A percentile compares a stretch with the other conserved stretches of the same genome.
Evolutionary conservation across 2,329 filamentous ascomycete species (phyloP).

Genomic region (Trichoderma polysporum): DNA sequence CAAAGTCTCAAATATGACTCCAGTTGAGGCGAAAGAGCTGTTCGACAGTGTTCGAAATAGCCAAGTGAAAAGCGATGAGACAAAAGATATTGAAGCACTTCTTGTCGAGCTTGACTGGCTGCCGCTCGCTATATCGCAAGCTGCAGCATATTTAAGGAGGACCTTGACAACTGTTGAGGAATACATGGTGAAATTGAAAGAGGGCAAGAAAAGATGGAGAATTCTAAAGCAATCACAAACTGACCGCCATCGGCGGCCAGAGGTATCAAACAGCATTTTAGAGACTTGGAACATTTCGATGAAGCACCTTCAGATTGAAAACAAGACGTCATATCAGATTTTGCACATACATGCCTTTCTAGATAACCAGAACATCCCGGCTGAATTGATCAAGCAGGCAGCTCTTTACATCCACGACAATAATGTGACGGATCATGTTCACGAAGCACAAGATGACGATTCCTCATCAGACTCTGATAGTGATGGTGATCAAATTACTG

Average conservation of each 20-base stretch:
- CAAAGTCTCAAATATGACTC: conserved; percentile 28
- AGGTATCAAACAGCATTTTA: conserved; percentile 35
- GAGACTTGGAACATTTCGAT: conserved; percentile 38
- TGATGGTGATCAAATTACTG: conserved; percentile 12
- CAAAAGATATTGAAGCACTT: conserved; percentile 15
- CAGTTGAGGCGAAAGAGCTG: too few relatives aligned
- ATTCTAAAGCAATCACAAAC: conserved; percentile 25
- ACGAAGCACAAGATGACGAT: conserved; percentile 4
- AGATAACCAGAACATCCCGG: conserved; percentile 34
- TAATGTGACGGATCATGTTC: conserved; percentile 9
- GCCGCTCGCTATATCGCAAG: conserved; percentile 35
- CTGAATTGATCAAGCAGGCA: conserved; percentile 23
- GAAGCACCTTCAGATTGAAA: conserved; percentile 30
- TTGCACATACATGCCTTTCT: conserved; percentile 34
- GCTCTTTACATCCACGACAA: too few relatives aligned
- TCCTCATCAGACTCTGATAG: not conserved
- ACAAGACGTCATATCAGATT: conserved; percentile 25
- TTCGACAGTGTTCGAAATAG: too few relatives aligned
- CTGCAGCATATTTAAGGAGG: conserved; percentile 33
- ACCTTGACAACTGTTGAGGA: conserved; percentile 27
- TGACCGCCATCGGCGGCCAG: conserved; percentile 31
- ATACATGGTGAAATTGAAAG: conserved; percentile 30
- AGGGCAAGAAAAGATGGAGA: conserved; percentile 27
- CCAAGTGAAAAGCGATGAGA: conserved; percentile 21
- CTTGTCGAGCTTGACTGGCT: conserved; percentile 31